Evolutionary conservation across 345 rosid species (phyloP).

Genomic region (Laguncularia racemosa): DNA sequence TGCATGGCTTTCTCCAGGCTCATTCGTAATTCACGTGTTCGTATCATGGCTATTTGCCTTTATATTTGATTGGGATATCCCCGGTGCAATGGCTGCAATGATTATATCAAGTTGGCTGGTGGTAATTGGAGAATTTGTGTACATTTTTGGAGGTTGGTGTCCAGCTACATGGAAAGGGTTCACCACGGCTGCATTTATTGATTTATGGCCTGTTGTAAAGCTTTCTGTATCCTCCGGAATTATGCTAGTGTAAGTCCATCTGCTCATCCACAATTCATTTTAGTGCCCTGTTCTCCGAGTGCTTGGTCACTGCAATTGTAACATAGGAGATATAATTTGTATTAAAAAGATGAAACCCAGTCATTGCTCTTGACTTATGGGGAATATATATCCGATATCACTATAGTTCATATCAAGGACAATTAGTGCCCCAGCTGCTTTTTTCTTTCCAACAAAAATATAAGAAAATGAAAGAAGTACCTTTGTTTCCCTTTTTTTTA

Average conservation of each 20-base stretch:
- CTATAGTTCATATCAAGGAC: too few species aligned
- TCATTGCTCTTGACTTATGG: too few species aligned
- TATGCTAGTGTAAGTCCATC: conserved; percentile 4
- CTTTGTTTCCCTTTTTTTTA: too few species aligned
- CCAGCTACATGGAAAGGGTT: conserved; percentile 10
- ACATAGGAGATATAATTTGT: too few species aligned
- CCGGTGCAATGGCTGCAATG: conserved; percentile 3
- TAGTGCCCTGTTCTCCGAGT: background rate
- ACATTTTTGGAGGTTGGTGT: conserved; percentile 7
- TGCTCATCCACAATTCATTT: background rate
- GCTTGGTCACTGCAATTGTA: too few species aligned
- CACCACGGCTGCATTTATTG: conserved; percentile 1
- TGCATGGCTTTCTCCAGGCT: background rate
- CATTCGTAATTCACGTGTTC: background rate
- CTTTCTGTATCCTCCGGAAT: conserved; percentile 10
- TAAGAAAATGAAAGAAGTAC: too few species aligned
- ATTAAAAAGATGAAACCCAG: too few species aligned
- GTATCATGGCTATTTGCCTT: conserved; percentile 5
- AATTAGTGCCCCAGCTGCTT: too few species aligned
- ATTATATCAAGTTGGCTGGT: conserved; percentile 1
- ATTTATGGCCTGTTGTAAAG: conserved; percentile 6
- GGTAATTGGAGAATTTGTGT: conserved; percentile 1
- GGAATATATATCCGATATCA: too few species aligned
- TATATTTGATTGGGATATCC: background rate
- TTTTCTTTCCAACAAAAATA: too few species aligned